These are phyloP conservation scores for Coprinopsis sp. DNA, from an alignment of 768 basidiomycete species.

Conservation along the genomic window DNA sequence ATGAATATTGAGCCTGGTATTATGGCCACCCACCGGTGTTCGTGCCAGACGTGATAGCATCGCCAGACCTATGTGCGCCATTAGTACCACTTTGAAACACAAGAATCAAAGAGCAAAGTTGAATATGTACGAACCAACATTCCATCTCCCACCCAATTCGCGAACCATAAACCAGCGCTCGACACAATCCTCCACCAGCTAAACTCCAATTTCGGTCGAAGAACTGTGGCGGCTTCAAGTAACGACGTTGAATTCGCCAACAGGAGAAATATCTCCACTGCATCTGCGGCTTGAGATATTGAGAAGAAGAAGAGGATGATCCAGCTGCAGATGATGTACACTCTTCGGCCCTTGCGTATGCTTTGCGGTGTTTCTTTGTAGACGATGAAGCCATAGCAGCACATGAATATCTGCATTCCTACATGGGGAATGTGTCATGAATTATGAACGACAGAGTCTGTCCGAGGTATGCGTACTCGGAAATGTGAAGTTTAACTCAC, in stretches of 20 bases:
- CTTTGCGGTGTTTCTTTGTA: neutral
- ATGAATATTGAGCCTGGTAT: neutral
- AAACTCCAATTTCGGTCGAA: neutral
- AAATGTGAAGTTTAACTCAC: neutral
- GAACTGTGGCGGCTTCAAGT: neutral
- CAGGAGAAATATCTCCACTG: neutral
- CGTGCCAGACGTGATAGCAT: neutral
- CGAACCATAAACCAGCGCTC: neutral
- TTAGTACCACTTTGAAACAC: neutral
- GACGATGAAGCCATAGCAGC: neutral
- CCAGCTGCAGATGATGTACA: neutral
- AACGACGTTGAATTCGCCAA: neutral
- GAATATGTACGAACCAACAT: neutral
- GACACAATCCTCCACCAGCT: constrained; percentile 3
- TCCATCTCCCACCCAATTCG: constrained; percentile 2
- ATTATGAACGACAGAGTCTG: neutral
- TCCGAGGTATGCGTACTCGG: neutral
- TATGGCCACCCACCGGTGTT: neutral
- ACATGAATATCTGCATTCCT: constrained; percentile 1
- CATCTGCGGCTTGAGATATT: neutral
- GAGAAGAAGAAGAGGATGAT: neutral
- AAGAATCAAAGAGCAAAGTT: neutral
- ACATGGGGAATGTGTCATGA: neutral
- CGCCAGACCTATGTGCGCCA: neutral
- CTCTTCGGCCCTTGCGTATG: neutral